Conservation (phyloP, 345 rosid species). For the Capsella bursapastoris region DNA sequence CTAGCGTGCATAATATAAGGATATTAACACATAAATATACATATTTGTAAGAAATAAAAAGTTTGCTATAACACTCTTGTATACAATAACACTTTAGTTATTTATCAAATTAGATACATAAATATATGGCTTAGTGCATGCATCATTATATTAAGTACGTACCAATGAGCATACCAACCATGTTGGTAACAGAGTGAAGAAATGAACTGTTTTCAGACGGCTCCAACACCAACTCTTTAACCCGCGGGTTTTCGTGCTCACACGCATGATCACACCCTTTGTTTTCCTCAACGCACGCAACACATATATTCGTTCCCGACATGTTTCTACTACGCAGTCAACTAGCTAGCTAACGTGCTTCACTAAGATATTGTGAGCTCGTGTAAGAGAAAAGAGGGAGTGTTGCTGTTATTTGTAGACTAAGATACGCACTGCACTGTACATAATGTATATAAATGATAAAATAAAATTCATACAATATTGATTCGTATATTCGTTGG, state of each 20-base stretch:
- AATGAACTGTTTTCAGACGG: conserved; percentile 54
- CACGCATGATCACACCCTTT: conserved; percentile 28
- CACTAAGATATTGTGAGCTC: neutral
- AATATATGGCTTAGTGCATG: neutral
- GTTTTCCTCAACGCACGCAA: conserved; percentile 33
- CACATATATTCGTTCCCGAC: conserved; percentile 27
- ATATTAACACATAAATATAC: neutral
- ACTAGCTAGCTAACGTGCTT: neutral
- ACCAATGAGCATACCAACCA: conserved; percentile 94
- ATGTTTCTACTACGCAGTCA: conserved; percentile 8
- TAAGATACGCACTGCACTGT: conserved; percentile 4
- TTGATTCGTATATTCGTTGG: conserved; percentile 27
- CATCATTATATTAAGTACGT: conserved; percentile 1
- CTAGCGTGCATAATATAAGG: neutral
- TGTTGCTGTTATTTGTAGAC: conserved; percentile 30
- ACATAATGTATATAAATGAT: neutral
- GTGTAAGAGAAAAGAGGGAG: conserved; percentile 5
- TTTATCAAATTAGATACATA: neutral
- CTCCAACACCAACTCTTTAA: conserved; percentile 19
- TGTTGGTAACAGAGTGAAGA: conserved; percentile 72
- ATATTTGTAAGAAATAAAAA: neutral
- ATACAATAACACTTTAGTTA: neutral
- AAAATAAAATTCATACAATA: neutral
- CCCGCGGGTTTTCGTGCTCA: conserved; percentile 7
- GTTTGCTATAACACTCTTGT: neutral